These are phyloP conservation scores for Fagus sylvatica DNA, from an alignment of 306 rosid genomes.

Conservation along the genomic window DNA sequence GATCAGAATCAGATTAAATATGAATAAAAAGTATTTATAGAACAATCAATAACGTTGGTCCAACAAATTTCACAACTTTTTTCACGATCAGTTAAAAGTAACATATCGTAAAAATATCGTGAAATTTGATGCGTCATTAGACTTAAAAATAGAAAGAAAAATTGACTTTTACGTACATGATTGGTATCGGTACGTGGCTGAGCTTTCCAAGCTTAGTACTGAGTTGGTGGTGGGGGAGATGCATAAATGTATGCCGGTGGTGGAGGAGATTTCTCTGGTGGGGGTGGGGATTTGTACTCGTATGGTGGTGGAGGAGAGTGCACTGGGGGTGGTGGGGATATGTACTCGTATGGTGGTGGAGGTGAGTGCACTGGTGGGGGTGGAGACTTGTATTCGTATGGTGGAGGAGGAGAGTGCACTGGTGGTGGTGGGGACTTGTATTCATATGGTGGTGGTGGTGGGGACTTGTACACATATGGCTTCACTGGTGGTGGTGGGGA, in stretches of 20 bases:
- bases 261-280: slow-evolving; percentile 41
- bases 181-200: slow-evolving; percentile 19
- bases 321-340: slow-evolving; percentile 15
- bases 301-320: slow-evolving; percentile 44
- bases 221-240: slow-evolving; percentile 60
- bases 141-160: too few relatives aligned
- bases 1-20: not conserved
- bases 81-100: too few relatives aligned
- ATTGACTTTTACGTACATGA: slow-evolving; percentile 57
- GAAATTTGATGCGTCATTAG: too few relatives aligned
- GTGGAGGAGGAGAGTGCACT: not conserved
- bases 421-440: slow-evolving; percentile 49
- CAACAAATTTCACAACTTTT: too few relatives aligned
- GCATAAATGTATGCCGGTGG: slow-evolving; percentile 62
- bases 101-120: too few relatives aligned
- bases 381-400: slow-evolving; percentile 37
- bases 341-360: slow-evolving; percentile 24
- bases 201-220: slow-evolving; percentile 36
- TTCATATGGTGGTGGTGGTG: slow-evolving; percentile 29
- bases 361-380: slow-evolving; percentile 42
- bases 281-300: slow-evolving; percentile 52
- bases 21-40: not conserved
- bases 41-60: too few relatives aligned
- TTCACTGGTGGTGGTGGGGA: slow-evolving; percentile 18
- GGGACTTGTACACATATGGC: slow-evolving; percentile 12